Conservation (phyloP, 441 rosid species). For the Euphorbia celastroides region DNA sequence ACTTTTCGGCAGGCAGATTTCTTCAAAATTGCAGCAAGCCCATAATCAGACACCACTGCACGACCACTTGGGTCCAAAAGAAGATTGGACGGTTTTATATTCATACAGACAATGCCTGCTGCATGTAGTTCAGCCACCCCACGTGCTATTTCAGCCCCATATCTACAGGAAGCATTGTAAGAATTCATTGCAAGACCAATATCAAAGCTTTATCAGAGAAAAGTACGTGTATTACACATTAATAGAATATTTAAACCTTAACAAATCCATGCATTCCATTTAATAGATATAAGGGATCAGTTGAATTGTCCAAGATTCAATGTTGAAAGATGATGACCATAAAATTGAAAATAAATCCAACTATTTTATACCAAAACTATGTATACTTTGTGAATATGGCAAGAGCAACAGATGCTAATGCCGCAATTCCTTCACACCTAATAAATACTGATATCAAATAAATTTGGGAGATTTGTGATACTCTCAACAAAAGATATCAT, state of each 20-base stretch:
- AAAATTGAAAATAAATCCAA: background rate
- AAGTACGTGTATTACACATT: background rate
- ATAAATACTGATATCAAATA: background rate
- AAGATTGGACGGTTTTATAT: conserved; percentile 92
- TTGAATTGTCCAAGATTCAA: background rate
- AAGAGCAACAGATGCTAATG: background rate
- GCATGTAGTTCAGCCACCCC: conserved; percentile 99
- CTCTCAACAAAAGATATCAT: background rate
- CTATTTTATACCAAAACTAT: background rate
- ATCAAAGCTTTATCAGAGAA: background rate
- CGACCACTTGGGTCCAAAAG: conserved; percentile 76
- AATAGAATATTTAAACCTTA: background rate
- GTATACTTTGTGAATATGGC: background rate
- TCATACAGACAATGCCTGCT: conserved; percentile 96
- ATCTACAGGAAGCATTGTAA: conserved; percentile 49
- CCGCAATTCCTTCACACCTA: too few relatives aligned
- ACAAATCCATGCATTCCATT: background rate
- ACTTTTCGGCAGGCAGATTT: conserved; percentile 78
- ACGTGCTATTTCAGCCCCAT: conserved; percentile 94
- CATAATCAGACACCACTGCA: conserved; percentile 95
- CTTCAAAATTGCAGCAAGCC: conserved; percentile 84
- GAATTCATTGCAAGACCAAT: conserved; percentile 4
- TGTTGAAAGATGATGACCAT: background rate
- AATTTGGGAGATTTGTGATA: background rate
- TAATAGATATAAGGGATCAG: background rate